Evolutionary conservation across 2,329 filamentous ascomycete species (phyloP).

Genomic region (Colletotrichum plurivorum): DNA sequence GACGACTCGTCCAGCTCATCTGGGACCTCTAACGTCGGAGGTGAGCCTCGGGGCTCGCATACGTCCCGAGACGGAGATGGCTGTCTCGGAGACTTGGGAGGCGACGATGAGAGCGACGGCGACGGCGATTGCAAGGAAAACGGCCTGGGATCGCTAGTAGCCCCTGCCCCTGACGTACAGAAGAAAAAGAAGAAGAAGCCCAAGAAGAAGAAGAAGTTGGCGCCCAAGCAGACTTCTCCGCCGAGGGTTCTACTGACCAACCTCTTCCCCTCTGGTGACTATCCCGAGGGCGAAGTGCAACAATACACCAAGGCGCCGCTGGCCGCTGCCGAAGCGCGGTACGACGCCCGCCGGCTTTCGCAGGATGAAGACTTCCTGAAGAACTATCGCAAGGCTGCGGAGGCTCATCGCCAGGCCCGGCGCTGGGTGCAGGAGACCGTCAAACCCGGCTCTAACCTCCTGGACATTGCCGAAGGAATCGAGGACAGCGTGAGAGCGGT

Average conservation of each 20-base stretch:
- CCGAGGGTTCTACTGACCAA: slow-evolving; percentile 50
- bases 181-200: slow-evolving; percentile 37
- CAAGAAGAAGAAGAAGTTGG: slow-evolving; percentile 44
- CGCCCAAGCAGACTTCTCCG: slow-evolving; percentile 49
- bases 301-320: slow-evolving; percentile 41
- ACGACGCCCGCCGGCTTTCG: slow-evolving; percentile 42
- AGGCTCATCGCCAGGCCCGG: slow-evolving; percentile 89
- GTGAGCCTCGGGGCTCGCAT: neutral
- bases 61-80: slow-evolving; percentile 1
- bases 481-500: slow-evolving; percentile 85
- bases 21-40: neutral
- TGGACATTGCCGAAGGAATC: slow-evolving; percentile 88
- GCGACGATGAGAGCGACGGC: neutral
- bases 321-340: slow-evolving; percentile 46
- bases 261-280: slow-evolving; percentile 48
- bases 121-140: neutral
- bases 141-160: neutral
- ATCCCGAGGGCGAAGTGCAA: slow-evolving; percentile 46
- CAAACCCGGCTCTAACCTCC: slow-evolving; percentile 84
- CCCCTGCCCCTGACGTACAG: neutral
- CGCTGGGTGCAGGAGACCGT: slow-evolving; percentile 86
- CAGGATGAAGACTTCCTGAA: slow-evolving; percentile 74
- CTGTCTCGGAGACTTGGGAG: neutral
- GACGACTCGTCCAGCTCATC: neutral
- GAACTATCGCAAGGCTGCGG: slow-evolving; percentile 88